phyloP scores from a whole-genome alignment of 768 basidiomycete species.

The Rhodocollybia butyracea region DNA sequence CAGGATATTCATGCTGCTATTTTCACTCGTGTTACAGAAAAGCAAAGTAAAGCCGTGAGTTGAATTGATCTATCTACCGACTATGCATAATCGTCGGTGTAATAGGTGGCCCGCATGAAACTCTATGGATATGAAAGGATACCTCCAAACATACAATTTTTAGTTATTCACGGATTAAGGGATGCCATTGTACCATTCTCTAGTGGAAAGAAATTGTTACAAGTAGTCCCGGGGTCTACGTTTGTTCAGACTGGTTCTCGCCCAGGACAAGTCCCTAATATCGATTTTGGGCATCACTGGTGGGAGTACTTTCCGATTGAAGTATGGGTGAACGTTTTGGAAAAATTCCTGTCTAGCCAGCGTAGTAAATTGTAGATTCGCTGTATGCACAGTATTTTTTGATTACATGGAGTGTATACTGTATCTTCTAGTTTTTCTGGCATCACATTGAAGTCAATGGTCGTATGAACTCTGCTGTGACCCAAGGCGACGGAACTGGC shows the following conservation, averaged over 20 bases:
- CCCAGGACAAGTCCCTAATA: conserved; percentile 31
- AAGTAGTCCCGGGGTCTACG: conserved; percentile 33
- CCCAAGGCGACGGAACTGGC: neutral
- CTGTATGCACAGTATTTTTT: neutral
- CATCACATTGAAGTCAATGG: conserved; percentile 6
- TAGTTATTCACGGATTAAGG: conserved; percentile 39
- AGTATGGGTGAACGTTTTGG: conserved; percentile 37
- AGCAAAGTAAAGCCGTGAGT: conserved; percentile 30
- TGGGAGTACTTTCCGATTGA: conserved; percentile 42
- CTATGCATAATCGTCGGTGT: neutral
- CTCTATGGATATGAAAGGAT: conserved; percentile 31
- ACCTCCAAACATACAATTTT: conserved; percentile 25
- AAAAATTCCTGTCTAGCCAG: conserved; percentile 25
- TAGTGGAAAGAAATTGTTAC: conserved; percentile 31
- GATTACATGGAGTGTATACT: neutral
- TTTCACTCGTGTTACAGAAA: conserved; percentile 12
- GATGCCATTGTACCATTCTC: conserved; percentile 37
- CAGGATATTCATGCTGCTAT: neutral
- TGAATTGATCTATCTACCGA: neutral
- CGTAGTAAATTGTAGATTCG: neutral
- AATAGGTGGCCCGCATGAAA: conserved; percentile 15
- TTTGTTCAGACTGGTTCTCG: conserved; percentile 27
- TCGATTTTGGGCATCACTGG: conserved; percentile 43
- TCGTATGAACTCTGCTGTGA: neutral
- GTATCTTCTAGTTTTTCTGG: neutral